Evolutionary conservation across 345 rosid genomes (phyloP).

Genomic region (Camelina sativa): DNA sequence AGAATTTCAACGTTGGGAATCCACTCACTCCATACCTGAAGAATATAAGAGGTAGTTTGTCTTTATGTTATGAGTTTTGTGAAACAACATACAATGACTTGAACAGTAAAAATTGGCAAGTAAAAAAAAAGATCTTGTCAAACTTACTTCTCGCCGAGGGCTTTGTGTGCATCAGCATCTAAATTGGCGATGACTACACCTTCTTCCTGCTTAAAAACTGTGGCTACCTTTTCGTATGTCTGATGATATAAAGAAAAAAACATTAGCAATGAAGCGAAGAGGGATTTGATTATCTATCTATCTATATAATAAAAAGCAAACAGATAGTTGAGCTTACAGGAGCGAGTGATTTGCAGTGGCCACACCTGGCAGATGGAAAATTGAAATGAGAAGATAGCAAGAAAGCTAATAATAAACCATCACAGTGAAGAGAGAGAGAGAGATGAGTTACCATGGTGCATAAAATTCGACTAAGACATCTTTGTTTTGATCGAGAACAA

Average conservation of each 20-base stretch:
- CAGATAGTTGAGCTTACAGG: slow-evolving; percentile 64
- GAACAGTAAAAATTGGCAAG: not conserved
- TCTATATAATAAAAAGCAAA: not conserved
- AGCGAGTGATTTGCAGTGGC: slow-evolving; percentile 97
- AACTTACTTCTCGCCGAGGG: slow-evolving; percentile 82
- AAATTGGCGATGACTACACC: slow-evolving; percentile 89
- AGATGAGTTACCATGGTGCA: slow-evolving; percentile 79
- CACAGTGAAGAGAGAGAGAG: not conserved
- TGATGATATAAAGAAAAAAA: slow-evolving; percentile 38
- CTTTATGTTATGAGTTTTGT: not conserved
- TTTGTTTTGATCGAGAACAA: slow-evolving; percentile 84
- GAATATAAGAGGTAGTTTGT: not conserved
- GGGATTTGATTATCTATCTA: not conserved
- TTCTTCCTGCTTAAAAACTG: slow-evolving; percentile 75
- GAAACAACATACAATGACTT: not conserved
- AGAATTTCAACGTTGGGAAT: slow-evolving; percentile 88
- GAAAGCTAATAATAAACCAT: slow-evolving; percentile 20
- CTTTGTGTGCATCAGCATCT: slow-evolving; percentile 88
- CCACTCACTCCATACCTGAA: slow-evolving; percentile 90
- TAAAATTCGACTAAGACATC: slow-evolving; percentile 98
- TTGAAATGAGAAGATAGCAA: slow-evolving; percentile 19
- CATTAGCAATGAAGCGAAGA: slow-evolving; percentile 13
- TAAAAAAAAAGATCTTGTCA: not conserved
- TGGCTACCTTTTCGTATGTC: slow-evolving; percentile 90
- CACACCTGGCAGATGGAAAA: slow-evolving; percentile 74